Conservation (phyloP, 1,284 basidiomycete genomes). For the Rhodotorula mucilaginosa region DNA sequence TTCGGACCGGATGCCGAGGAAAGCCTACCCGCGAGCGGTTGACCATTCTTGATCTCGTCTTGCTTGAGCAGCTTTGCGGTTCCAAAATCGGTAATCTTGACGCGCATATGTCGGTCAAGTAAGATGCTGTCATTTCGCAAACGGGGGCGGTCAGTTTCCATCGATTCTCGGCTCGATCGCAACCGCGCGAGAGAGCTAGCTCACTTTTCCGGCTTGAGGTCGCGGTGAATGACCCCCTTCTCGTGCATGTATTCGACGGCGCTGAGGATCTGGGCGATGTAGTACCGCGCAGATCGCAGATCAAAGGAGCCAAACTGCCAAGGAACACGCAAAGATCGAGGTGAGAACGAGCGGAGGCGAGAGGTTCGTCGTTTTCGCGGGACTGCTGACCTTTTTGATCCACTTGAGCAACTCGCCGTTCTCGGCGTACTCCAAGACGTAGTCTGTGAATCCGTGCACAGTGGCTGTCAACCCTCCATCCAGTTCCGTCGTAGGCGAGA, state of each 20-base stretch:
- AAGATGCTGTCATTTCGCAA: constrained; percentile 58
- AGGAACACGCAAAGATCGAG: not conserved
- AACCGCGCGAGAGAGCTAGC: too few species aligned
- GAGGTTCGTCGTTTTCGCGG: not conserved
- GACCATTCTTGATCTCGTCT: constrained; percentile 32
- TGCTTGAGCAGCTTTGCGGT: constrained; percentile 70
- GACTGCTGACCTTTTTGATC: constrained; percentile 57
- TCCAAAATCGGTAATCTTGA: constrained; percentile 97
- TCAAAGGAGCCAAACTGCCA: constrained; percentile 69
- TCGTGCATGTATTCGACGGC: constrained; percentile 85
- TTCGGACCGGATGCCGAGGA: not conserved
- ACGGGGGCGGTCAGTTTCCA: too few species aligned
- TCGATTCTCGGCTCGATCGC: too few species aligned
- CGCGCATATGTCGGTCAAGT: constrained; percentile 74
- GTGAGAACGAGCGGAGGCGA: not conserved
- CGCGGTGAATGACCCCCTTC: constrained; percentile 83
- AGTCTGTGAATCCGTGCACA: constrained; percentile 55
- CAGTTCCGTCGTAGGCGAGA: too few species aligned
- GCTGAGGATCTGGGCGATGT: constrained; percentile 82
- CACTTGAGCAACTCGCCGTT: constrained; percentile 84
- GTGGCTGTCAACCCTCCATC: too few species aligned
- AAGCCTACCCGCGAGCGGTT: constrained; percentile 11
- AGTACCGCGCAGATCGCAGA: constrained; percentile 69
- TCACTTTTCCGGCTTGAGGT: constrained; percentile 44
- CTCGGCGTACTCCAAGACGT: constrained; percentile 81